A percentile compares a stretch with the other conserved stretches of the same genome.
These are phyloP conservation scores for Solanum bulbocastanum DNA, from an alignment of 257 asterid species.

Conservation along the genomic window DNA sequence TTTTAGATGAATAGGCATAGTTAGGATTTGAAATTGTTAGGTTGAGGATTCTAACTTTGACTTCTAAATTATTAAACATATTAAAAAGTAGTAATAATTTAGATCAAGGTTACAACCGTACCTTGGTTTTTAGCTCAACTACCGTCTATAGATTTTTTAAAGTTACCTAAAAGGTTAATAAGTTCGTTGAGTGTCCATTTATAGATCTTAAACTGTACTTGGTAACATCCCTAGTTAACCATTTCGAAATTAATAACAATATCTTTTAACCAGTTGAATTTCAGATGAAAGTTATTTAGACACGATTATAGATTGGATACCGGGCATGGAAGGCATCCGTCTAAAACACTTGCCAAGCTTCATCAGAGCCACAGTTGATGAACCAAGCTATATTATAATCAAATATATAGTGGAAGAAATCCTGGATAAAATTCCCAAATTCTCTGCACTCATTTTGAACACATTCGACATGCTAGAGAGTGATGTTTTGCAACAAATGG, in stretches of 20 bases:
- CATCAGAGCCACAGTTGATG: conserved; percentile 8
- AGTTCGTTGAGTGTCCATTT: neutral
- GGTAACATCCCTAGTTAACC: neutral
- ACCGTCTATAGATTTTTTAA: neutral
- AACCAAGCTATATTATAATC: conserved; percentile 6
- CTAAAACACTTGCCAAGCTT: conserved; percentile 20
- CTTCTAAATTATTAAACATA: too few species aligned
- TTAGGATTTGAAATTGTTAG: neutral
- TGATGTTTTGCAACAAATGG: conserved; percentile 2
- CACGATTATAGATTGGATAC: conserved; percentile 20
- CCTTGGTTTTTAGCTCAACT: too few species aligned
- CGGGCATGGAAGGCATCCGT: conserved; percentile 16
- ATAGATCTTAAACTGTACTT: neutral
- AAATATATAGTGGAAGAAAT: conserved; percentile 4
- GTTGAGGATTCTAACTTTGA: too few species aligned
- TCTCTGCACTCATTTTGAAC: conserved; percentile 12
- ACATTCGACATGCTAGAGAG: conserved; percentile 14
- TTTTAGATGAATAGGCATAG: neutral
- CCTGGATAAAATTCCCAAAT: neutral
- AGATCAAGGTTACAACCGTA: too few species aligned
- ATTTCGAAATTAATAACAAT: neutral
- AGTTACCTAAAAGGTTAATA: neutral
- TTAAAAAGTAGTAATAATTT: too few species aligned
- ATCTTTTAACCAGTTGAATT: neutral
- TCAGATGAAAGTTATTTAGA: conserved; percentile 21